phyloP scores from a whole-genome alignment of 768 basidiomycete genomes.

The Boletus edulis region DNA sequence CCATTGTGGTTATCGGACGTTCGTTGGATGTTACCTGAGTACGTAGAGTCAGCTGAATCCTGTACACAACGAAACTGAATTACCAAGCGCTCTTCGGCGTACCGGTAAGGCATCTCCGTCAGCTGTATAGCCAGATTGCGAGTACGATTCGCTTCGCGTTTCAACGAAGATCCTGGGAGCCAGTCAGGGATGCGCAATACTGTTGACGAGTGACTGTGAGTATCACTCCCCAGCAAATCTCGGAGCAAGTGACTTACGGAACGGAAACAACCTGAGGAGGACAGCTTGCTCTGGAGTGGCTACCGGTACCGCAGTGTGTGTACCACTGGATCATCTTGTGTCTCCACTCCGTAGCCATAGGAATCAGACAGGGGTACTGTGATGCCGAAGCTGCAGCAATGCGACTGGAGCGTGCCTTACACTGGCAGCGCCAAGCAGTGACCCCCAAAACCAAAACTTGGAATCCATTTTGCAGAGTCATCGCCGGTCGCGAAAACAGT shows the following conservation, averaged over 20 bases:
- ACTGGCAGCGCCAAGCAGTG: too few species aligned
- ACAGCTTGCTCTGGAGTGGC: neutral
- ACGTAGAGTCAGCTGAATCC: neutral
- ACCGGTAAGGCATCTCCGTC: neutral
- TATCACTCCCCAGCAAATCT: neutral
- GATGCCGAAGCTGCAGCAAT: neutral
- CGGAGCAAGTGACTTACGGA: neutral
- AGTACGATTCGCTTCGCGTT: neutral
- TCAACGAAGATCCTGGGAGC: constrained; percentile 2
- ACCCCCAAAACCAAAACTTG: too few species aligned
- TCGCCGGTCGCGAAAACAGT: too few species aligned
- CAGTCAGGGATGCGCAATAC: constrained; percentile 24
- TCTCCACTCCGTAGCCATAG: constrained; percentile 1
- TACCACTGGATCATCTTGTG: neutral
- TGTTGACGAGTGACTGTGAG: neutral
- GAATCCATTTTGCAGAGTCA: too few species aligned
- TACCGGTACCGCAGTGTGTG: neutral
- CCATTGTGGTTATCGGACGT: neutral
- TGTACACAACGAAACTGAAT: neutral
- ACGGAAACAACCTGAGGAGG: constrained; percentile 2
- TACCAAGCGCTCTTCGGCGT: neutral
- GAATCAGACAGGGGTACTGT: neutral
- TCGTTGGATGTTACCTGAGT: neutral
- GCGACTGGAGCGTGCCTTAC: neutral
- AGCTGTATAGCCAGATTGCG: neutral